Conservation (phyloP, 2,329 filamentous ascomycete genomes). For the Aspergillus fumigatiaffinis region DNA sequence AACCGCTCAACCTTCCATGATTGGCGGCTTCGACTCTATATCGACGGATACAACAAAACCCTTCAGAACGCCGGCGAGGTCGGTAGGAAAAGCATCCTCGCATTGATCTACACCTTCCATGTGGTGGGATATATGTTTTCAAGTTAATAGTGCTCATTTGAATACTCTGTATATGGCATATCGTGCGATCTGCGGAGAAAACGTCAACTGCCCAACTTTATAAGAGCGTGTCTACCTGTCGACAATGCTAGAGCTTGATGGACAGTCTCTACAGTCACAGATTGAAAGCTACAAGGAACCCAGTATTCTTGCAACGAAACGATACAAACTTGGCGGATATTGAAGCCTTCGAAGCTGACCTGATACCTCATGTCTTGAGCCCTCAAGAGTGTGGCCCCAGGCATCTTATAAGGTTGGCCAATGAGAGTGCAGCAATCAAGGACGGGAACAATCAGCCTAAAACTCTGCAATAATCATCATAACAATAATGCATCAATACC, state of each 20-base stretch:
- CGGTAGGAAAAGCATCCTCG: background rate
- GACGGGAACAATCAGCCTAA: background rate
- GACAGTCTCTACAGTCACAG: background rate
- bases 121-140: background rate
- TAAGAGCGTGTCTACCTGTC: too few species aligned
- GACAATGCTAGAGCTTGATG: background rate
- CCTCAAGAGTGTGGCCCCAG: background rate
- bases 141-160: background rate
- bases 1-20: background rate
- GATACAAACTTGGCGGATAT: background rate
- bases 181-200: background rate
- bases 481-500: background rate
- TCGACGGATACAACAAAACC: background rate
- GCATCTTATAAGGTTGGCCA: background rate
- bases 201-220: background rate
- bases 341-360: background rate
- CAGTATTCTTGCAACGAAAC: background rate
- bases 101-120: too few species aligned
- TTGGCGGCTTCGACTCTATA: background rate
- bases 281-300: background rate
- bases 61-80: background rate
- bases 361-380: background rate
- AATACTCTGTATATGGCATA: background rate
- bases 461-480: background rate
- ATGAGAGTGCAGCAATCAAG: background rate